A percentile compares a stretch with the other conserved stretches of the same genome.
These are phyloP conservation scores for maize (Zea mays) DNA, from an alignment of 176 grass and related monocot species.

Conservation along the genomic window Zm-B73-REFERENCE-NAM-5.0 NC_050099.1:162267501-162268000, in stretches of 20 bases:
- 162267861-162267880: too few relatives aligned
- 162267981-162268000: too few relatives aligned
- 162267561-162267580: not conserved
- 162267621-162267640: constrained; percentile 47
- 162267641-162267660: not conserved
- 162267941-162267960: not conserved
- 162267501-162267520: not conserved
- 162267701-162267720: constrained; percentile 12
- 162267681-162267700: constrained; percentile 29
- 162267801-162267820: too few relatives aligned
- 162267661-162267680: constrained; percentile 29
- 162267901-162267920: not conserved
- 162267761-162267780: not conserved
- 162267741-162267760: not conserved
- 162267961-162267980: not conserved
- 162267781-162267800: too few relatives aligned
- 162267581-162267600: not conserved
- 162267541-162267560: not conserved
- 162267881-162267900: not conserved
- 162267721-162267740: not conserved
- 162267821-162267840: too few relatives aligned
- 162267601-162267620: not conserved
- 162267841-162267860: too few relatives aligned
- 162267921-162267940: not conserved
- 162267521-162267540: not conserved